These are phyloP conservation scores for Hortaea sp. DNA, from an alignment of 2,329 filamentous ascomycete genomes.

Conservation along the genomic window DNA sequence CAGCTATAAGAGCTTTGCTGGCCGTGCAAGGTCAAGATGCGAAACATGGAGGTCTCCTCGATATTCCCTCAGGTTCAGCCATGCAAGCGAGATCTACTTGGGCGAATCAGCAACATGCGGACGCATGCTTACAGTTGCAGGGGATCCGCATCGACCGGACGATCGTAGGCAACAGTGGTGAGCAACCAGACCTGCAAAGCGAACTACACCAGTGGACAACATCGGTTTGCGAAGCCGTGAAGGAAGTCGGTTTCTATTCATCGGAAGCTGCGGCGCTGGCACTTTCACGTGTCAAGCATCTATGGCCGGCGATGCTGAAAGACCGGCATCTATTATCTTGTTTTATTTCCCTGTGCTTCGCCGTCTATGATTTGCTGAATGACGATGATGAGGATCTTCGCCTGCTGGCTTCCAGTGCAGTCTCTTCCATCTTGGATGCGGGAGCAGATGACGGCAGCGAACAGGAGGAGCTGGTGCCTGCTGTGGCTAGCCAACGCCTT, in stretches of 20 bases:
- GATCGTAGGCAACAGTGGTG: not conserved
- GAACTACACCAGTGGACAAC: not conserved
- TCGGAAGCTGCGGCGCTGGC: conserved; percentile 19
- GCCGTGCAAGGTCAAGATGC: not conserved
- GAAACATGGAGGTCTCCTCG: not conserved
- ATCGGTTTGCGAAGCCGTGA: not conserved
- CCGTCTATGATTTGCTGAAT: conserved; percentile 66
- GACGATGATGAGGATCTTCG: conserved; percentile 91
- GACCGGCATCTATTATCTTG: not conserved
- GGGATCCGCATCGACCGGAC: conserved; percentile 5
- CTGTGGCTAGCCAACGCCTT: conserved; percentile 37
- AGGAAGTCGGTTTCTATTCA: not conserved
- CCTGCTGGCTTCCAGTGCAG: conserved; percentile 47
- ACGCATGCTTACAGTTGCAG: conserved; percentile 11
- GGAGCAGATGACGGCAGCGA: conserved; percentile 7
- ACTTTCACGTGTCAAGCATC: conserved; percentile 8
- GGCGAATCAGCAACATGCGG: conserved; percentile 12
- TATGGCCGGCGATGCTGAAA: conserved; percentile 7
- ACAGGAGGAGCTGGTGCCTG: conserved; percentile 31
- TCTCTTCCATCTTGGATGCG: conserved; percentile 35
- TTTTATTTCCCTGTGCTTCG: conserved; percentile 37
- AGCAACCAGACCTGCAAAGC: not conserved
- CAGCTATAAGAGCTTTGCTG: not conserved
- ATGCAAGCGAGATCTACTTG: not conserved
- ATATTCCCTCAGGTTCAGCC: not conserved